These are phyloP conservation scores for Phytophthora pluvialis DNA, from an alignment of 352 stramenopile species.

Conservation along the genomic window DNA sequence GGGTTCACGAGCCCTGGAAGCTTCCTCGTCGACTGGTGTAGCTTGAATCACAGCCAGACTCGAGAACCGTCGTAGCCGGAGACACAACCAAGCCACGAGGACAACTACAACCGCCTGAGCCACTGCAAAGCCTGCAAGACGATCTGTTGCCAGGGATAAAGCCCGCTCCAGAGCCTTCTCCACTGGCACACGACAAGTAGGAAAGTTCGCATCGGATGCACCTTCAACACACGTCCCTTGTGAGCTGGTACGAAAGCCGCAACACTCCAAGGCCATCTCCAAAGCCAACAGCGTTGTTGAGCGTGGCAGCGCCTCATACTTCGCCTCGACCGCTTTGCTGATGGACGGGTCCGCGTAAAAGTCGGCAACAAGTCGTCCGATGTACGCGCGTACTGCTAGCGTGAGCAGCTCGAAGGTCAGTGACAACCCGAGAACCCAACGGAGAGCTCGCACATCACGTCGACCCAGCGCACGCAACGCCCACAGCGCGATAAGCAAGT, in stretches of 20 bases:
- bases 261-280: slow-evolving; percentile 56
- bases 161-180: slow-evolving; percentile 17
- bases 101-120: slow-evolving; percentile 29
- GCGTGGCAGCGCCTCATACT: slow-evolving; percentile 35
- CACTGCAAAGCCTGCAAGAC: slow-evolving; percentile 26
- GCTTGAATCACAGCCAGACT: slow-evolving; percentile 15
- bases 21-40: not conserved
- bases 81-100: slow-evolving; percentile 27
- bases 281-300: slow-evolving; percentile 33
- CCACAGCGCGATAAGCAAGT: slow-evolving; percentile 40
- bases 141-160: slow-evolving; percentile 22
- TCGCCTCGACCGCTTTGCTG: slow-evolving; percentile 37
- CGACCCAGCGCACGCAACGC: slow-evolving; percentile 34
- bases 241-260: slow-evolving; percentile 40
- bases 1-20: not conserved
- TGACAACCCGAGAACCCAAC: slow-evolving; percentile 40
- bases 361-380: slow-evolving; percentile 38
- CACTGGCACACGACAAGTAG: slow-evolving; percentile 37
- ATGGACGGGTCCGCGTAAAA: slow-evolving; percentile 46
- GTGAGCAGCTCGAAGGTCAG: slow-evolving; percentile 43
- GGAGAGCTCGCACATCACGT: slow-evolving; percentile 40
- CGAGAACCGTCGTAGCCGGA: slow-evolving; percentile 37
- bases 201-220: slow-evolving; percentile 14
- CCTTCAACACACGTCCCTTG: slow-evolving; percentile 43
- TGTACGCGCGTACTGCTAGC: slow-evolving; percentile 36